These are phyloP conservation scores for Xylariaceae sp. DNA, from an alignment of 2,329 filamentous ascomycete species.

Conservation along the genomic window DNA sequence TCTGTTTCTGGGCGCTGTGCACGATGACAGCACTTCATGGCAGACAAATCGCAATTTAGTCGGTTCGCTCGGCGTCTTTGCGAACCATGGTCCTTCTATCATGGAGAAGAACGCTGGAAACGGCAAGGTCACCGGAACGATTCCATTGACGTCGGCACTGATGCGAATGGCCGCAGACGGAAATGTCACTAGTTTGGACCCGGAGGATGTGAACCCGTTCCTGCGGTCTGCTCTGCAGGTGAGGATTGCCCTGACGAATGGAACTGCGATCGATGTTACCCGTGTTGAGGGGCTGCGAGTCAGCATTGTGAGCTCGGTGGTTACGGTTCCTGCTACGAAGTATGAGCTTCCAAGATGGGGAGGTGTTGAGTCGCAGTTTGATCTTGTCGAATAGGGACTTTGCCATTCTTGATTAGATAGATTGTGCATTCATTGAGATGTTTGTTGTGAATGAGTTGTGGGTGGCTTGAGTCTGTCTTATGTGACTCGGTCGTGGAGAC, in stretches of 20 bases:
- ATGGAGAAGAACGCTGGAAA: slow-evolving; percentile 29
- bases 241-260: slow-evolving; percentile 30
- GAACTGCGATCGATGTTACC: slow-evolving; percentile 25
- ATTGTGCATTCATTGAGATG: too few relatives aligned
- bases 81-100: slow-evolving; percentile 27
- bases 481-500: too few relatives aligned
- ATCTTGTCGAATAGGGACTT: slow-evolving; percentile 24
- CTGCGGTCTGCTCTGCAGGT: slow-evolving; percentile 37
- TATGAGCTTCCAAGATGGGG: slow-evolving; percentile 38
- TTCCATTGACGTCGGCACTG: slow-evolving; percentile 48
- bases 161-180: slow-evolving; percentile 38
- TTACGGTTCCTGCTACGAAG: slow-evolving; percentile 32
- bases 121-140: slow-evolving; percentile 41
- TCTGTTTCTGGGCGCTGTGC: slow-evolving; percentile 59
- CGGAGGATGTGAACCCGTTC: slow-evolving; percentile 37
- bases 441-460: too few relatives aligned
- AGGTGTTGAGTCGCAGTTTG: slow-evolving; percentile 26
- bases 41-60: slow-evolving; percentile 49
- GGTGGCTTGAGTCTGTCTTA: too few relatives aligned
- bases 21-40: slow-evolving; percentile 46
- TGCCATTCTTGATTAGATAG: neutral
- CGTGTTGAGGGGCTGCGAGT: slow-evolving; percentile 35
- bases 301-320: slow-evolving; percentile 36
- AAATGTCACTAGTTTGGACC: slow-evolving; percentile 36
- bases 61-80: slow-evolving; percentile 56